A percentile compares a stretch with the other conserved stretches of the same genome.
phyloP scores from a whole-genome alignment of 805 yeast genomes.

The Candida ponderosae region DNA sequence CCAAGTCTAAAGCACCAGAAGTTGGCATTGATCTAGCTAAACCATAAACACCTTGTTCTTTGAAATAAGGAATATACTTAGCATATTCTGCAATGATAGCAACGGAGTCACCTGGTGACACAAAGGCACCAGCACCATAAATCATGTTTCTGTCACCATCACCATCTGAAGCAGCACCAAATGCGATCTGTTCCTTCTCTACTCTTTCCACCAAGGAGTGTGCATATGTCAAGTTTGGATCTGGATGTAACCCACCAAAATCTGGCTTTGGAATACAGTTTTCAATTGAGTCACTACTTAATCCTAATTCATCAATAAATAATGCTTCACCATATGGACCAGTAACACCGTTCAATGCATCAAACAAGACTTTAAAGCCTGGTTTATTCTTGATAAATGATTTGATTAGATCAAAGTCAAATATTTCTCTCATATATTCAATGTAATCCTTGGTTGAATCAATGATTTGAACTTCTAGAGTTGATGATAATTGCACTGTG shows the following conservation, averaged over 20 bases:
- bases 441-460: constrained; percentile 79
- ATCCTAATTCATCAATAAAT: constrained; percentile 77
- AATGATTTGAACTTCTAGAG: constrained; percentile 66
- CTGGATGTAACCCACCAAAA: constrained; percentile 97
- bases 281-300: constrained; percentile 65
- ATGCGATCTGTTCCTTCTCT: constrained; percentile 73
- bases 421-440: constrained; percentile 69
- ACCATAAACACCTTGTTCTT: constrained; percentile 79
- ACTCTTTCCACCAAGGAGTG: constrained; percentile 77
- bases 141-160: constrained; percentile 99
- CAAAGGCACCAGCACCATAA: constrained; percentile 90
- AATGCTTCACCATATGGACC: constrained; percentile 91
- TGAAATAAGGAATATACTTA: constrained; percentile 85
- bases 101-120: constrained; percentile 96
- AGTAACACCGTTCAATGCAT: constrained; percentile 90
- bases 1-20: constrained; percentile 86
- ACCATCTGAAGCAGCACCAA: constrained; percentile 99
- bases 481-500: constrained; percentile 37
- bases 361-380: constrained; percentile 72
- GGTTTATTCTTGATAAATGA: constrained; percentile 48
- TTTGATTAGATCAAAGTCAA: constrained; percentile 79
- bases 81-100: constrained; percentile 97
- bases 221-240: constrained; percentile 95
- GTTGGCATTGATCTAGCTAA: constrained; percentile 98
- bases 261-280: constrained; percentile 77